Evolutionary conservation across 2,329 filamentous ascomycete species (phyloP), one percentile per base, ranked within the genome.

Genomic region (Ambrosiella cleistominuta): DNA sequence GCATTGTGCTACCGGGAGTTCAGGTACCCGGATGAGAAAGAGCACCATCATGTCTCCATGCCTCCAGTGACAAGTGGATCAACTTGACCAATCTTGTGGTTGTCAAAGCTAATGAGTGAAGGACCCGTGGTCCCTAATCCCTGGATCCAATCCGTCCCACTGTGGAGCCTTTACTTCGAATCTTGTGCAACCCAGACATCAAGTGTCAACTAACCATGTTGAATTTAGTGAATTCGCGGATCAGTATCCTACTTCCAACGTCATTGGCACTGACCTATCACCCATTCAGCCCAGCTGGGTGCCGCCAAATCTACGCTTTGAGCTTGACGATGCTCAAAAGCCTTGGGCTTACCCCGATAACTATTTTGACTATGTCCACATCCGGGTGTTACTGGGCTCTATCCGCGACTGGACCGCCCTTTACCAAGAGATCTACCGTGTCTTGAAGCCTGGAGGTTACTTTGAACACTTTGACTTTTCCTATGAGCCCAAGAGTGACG

Each of bases 241-340:
- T 56, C 61, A 69, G 4, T 72, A 72, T 44, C 74, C 75, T 37
- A 65, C 69, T 62, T 71, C 65, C 62, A 70, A 65, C 68, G 78
- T 67, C 11, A 73, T 72, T 54, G 77, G 78, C 19, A 77, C 75
- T 11, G 78, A 81, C 64, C 69, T 81, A n/a, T 78, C 76, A 3
- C 76, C 77, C 0, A 78, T 79, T 11, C 78, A 80, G 62, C 77
- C 77, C 0, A 68, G 67, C 17, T 77, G 61, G 62, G 74, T 81
- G 1, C 79, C 80, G 1, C 71, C 74, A 47, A 84, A 83, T 63
- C 77, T 81, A 58, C 74, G 76, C 62, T 84, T 83, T 61, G 72
- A 81, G 61, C 74, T 83, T 51, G 80, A 83, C 66, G 79, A 84
- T 64, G 74, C 77, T 42, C 76, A 80, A 64, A 72, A 66, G 37